Percentiles rank a stretch among this genome's conserved stretches.
Conservation (phyloP, 164 flowering plant genomes). For the Aristolochia fimbriata region DNA sequence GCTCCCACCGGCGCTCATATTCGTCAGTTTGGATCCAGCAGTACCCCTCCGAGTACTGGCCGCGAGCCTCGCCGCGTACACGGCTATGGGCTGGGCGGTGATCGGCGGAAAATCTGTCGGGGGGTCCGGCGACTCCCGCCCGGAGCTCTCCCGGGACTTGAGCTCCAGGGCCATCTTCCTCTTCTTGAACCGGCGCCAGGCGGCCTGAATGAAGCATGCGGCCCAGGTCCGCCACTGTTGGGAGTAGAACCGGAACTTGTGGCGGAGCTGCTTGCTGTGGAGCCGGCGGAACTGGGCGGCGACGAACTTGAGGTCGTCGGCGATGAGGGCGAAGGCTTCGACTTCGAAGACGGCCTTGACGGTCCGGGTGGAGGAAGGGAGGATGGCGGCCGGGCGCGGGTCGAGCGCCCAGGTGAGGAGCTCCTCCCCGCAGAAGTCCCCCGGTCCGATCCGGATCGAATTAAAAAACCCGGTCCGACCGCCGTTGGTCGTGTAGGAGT, state of each 20-base stretch:
- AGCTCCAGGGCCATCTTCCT: conserved; percentile 34
- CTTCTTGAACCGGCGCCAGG: conserved; percentile 63
- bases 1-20: background rate
- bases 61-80: conserved; percentile 31
- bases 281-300: conserved; percentile 73
- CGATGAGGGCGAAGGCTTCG: conserved; percentile 73
- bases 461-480: conserved; percentile 95
- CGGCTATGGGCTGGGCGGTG: conserved; percentile 16
- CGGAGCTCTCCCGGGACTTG: conserved; percentile 28
- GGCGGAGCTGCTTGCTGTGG: conserved; percentile 75
- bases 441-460: conserved; percentile 66
- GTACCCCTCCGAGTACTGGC: conserved; percentile 32
- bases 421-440: conserved; percentile 95
- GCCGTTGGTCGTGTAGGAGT: conserved; percentile 84
- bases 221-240: conserved; percentile 97
- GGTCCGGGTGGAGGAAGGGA: conserved; percentile 84
- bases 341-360: conserved; percentile 76
- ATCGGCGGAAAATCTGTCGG: no score
- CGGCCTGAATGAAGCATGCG: conserved; percentile 80
- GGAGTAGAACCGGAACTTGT: conserved; percentile 78
- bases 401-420: conserved; percentile 91
- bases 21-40: conserved; percentile 14
- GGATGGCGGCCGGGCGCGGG: conserved; percentile 50
- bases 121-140: background rate
- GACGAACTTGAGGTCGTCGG: conserved; percentile 83